A percentile compares a stretch with the other conserved stretches of the same genome.
These are phyloP conservation scores for Immersiella caudata DNA, from an alignment of 495 filamentous ascomycete species.

Conservation along the genomic window DNA sequence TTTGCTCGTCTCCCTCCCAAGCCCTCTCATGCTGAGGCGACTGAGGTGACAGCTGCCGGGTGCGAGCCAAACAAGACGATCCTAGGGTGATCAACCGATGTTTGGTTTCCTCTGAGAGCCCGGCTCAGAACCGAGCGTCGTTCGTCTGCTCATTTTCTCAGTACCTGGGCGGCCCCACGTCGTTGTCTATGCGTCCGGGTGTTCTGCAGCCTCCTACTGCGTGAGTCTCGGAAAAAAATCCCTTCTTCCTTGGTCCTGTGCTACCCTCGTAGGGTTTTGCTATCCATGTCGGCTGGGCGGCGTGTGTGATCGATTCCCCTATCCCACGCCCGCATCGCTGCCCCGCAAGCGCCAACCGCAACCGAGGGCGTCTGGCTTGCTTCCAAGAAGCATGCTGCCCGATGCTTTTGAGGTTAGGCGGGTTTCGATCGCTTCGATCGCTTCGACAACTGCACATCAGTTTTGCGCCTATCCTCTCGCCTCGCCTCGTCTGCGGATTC, in stretches of 20 bases:
- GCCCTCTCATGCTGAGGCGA: neutral
- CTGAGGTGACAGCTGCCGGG: conserved; percentile 3
- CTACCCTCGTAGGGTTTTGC: conserved; percentile 9
- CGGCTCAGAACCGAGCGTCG: conserved; percentile 17
- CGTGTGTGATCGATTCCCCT: conserved; percentile 8
- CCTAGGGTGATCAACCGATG: conserved; percentile 28
- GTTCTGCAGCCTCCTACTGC: neutral
- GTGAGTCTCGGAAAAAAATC: conserved; percentile 11
- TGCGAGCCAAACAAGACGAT: conserved; percentile 12
- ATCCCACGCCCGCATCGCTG: conserved; percentile 8
- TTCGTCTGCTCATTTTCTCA: conserved; percentile 11
- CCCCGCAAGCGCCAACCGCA: conserved; percentile 9
- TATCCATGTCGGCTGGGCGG: conserved; percentile 8
- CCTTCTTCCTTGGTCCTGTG: conserved; percentile 18
- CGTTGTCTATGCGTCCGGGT: conserved; percentile 13
- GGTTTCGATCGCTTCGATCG: conserved; percentile 12
- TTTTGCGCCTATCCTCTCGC: conserved; percentile 6
- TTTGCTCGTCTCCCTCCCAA: neutral
- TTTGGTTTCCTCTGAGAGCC: conserved; percentile 34
- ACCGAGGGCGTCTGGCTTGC: neutral
- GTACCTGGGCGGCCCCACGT: conserved; percentile 13
- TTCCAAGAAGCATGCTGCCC: neutral
- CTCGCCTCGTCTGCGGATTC: conserved; percentile 11
- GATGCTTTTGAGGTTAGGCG: conserved; percentile 12
- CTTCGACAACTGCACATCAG: too few relatives aligned